Evolutionary conservation across 2,329 filamentous ascomycete genomes (phyloP).

Genomic region (Elsinoe perseae): DNA sequence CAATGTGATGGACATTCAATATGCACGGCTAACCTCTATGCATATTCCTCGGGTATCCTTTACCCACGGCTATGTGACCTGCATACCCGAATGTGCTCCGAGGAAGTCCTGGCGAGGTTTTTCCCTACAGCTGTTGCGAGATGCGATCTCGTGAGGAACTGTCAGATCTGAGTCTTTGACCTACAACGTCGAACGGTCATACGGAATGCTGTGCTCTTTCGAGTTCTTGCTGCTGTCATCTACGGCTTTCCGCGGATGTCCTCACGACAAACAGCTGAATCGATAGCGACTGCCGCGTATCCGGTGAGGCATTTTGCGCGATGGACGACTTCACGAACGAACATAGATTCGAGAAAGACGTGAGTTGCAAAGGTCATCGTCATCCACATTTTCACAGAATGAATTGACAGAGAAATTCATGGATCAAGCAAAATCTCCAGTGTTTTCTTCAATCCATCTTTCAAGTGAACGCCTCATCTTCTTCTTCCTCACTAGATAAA

Average conservation of each 20-base stretch:
- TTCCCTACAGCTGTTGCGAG: not conserved
- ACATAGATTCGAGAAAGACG: not conserved
- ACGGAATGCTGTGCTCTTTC: not conserved
- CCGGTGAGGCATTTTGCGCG: not conserved
- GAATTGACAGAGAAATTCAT: too few species aligned
- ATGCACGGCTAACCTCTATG: not conserved
- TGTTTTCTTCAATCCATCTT: too few species aligned
- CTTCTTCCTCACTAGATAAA: too few species aligned
- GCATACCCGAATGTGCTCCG: not conserved
- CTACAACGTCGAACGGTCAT: conserved; percentile 2
- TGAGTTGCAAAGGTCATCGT: not conserved
- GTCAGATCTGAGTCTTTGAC: not conserved
- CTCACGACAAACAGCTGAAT: not conserved
- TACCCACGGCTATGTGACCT: not conserved
- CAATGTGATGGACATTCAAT: not conserved
- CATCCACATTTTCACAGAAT: too few species aligned
- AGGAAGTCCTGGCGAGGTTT: not conserved
- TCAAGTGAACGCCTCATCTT: too few species aligned
- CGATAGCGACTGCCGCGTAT: not conserved
- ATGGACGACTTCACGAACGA: not conserved
- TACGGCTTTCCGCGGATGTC: not conserved
- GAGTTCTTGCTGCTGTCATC: not conserved
- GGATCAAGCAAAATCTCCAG: too few species aligned
- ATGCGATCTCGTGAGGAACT: not conserved
- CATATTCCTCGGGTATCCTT: not conserved